These are phyloP conservation scores for Tylopilus orsonianus DNA, from an alignment of 1,284 basidiomycete genomes.

Conservation along the genomic window DNA sequence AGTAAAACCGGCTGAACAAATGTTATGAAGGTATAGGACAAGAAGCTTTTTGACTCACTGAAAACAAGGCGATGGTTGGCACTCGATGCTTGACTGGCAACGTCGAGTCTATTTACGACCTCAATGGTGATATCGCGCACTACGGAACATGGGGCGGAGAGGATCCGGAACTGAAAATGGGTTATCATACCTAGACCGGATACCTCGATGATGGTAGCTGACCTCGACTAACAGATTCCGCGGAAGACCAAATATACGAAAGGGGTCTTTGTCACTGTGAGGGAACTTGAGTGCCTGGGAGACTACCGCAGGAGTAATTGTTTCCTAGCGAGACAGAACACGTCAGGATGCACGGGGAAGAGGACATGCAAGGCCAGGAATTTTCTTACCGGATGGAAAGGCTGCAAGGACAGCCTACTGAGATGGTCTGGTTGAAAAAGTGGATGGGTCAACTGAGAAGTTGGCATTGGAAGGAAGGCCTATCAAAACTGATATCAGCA, in stretches of 20 bases:
- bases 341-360: too few relatives aligned
- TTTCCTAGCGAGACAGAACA: conserved; percentile 23
- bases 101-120: conserved; percentile 49
- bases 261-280: conserved; percentile 46
- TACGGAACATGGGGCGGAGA: conserved; percentile 65
- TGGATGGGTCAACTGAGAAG: conserved; percentile 48
- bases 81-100: conserved; percentile 44
- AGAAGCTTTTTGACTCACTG: conserved; percentile 44
- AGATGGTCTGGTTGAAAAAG: conserved; percentile 56
- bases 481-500: conserved; percentile 8
- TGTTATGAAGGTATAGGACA: conserved; percentile 2
- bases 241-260: conserved; percentile 64
- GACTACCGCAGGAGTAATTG: conserved; percentile 27
- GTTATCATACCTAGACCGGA: too few relatives aligned
- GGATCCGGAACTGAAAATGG: conserved; percentile 60
- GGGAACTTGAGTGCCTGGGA: conserved; percentile 35
- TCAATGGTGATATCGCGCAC: conserved; percentile 63
- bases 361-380: background rate
- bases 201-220: conserved; percentile 33
- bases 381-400: conserved; percentile 24
- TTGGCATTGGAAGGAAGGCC: conserved; percentile 35
- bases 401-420: conserved; percentile 54
- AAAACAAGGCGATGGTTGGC: conserved; percentile 53
- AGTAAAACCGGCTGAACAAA: conserved; percentile 59
- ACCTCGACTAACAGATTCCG: conserved; percentile 67